Percentiles rank a stretch among this genome's conserved stretches.
Conservation (phyloP, 768 basidiomycete species). For the Mycena belliarum region DNA sequence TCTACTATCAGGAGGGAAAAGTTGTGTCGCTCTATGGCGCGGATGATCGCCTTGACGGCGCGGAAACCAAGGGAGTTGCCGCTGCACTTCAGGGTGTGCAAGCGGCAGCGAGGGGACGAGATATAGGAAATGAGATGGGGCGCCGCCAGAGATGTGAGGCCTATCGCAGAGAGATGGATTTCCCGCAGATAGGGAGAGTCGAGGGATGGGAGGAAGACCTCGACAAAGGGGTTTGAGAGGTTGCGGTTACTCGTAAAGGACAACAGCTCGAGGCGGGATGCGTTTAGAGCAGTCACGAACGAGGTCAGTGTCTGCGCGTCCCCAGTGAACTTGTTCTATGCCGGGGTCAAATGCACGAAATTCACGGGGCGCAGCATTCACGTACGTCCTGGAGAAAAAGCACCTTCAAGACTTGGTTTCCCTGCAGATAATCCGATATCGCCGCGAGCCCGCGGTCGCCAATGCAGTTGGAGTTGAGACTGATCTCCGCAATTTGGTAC, state of each 20-base stretch:
- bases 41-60: slow-evolving; percentile 46
- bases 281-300: slow-evolving; percentile 54
- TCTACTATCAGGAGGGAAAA: slow-evolving; percentile 50
- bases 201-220: slow-evolving; percentile 51
- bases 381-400: slow-evolving; percentile 62
- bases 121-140: slow-evolving; percentile 51
- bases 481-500: slow-evolving; percentile 54
- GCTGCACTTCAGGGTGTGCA: slow-evolving; percentile 53
- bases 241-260: slow-evolving; percentile 50
- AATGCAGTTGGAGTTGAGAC: slow-evolving; percentile 57
- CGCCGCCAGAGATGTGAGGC: slow-evolving; percentile 43
- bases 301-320: slow-evolving; percentile 34
- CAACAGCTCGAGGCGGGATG: slow-evolving; percentile 51
- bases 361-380: slow-evolving; percentile 6
- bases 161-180: slow-evolving; percentile 55
- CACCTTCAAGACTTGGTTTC: slow-evolving; percentile 46
- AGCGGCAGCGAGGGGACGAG: slow-evolving; percentile 48
- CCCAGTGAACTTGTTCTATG: slow-evolving; percentile 42
- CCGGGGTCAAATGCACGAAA: slow-evolving; percentile 24
- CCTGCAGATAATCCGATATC: slow-evolving; percentile 51
- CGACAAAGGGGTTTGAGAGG: slow-evolving; percentile 53
- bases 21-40: slow-evolving; percentile 47
- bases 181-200: slow-evolving; percentile 50
- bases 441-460: slow-evolving; percentile 55
- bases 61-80: slow-evolving; percentile 53